Evolutionary conservation across 1,139 yeast species (phyloP), one percentile per base, ranked within the genome.

Genomic region (Keqinozyma sinolaborantium): DNA sequence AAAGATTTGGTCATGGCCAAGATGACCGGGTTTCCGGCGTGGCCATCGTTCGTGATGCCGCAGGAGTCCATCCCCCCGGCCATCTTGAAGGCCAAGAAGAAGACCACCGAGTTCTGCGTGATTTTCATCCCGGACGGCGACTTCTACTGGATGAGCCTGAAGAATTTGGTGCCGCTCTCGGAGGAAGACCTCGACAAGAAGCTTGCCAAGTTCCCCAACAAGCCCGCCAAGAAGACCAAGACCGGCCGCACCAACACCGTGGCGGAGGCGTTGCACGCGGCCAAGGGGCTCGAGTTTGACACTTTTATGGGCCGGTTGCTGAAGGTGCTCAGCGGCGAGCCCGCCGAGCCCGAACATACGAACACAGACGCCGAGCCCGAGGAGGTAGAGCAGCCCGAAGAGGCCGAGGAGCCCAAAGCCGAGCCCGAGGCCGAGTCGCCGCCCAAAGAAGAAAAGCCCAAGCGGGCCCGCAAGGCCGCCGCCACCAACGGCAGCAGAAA

Each of bases 31-130:
- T 69, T 61, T 43, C 70, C 73, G 1, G 68, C 70, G 19, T 69
- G 75, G 75, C 75, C 75, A 8, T 65, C 72, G 12, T 69, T 67
- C 39, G 66, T 69, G 36, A 65, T 67, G 64, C 75, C 75, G 2
- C 42, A 49, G 9, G 57, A 58, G 24, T 49, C 59, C 42, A 59
- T 68, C 16, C 73, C 75, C 5, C 47, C 53, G 4, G 53, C 57
- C 16, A 69, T 68, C n/a, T 40, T 57, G 42, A 51, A 51, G 33
- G 69, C 56, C 14, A 61, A 64, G 48, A 64, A 64, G 54, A 65
- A 65, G 32, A 48, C 58, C 16, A 60, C 69, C 14, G 58, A 59
- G 23, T 54, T 50, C 41, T 69, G 75, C 44, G 75, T 69, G 16
- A 66, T 68, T 23, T 69, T 68, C 47, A 66, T 69, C 28, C 74